phyloP scores from a whole-genome alignment of 192 early-diverging fungal species.

The Chytriomyces sp. region DNA sequence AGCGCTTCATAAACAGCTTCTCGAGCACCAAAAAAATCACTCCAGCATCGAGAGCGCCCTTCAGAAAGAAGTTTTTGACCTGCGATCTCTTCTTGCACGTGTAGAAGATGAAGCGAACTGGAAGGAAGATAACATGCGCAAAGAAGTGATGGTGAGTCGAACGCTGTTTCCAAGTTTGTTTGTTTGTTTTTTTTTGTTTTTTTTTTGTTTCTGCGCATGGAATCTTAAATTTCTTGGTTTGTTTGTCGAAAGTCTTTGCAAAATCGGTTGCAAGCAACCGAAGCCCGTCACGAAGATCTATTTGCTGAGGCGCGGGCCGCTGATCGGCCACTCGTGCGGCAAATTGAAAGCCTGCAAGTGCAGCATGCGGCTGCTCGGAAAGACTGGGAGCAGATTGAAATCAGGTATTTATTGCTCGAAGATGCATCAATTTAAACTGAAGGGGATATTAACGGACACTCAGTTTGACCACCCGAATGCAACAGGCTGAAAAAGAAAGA shows the following conservation, averaged over 20 bases:
- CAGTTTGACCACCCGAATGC: constrained; percentile 42
- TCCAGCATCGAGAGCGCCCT: constrained; percentile 30
- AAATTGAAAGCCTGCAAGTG: constrained; percentile 52
- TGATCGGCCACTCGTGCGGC: constrained; percentile 51
- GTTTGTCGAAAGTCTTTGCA: constrained; percentile 32
- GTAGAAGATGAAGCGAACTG: constrained; percentile 52
- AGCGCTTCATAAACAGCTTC: constrained; percentile 41
- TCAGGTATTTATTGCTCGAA: constrained; percentile 8
- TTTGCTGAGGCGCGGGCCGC: constrained; percentile 35
- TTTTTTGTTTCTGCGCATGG: neutral
- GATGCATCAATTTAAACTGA: neutral
- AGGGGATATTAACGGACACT: neutral
- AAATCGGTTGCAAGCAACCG: constrained; percentile 42
- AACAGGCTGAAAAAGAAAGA: constrained; percentile 39
- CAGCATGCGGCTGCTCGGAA: constrained; percentile 41
- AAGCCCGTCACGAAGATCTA: constrained; percentile 50
- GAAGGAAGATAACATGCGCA: constrained; percentile 52
- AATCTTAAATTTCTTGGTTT: neutral
- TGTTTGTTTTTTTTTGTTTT: neutral
- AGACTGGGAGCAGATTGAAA: constrained; percentile 54
- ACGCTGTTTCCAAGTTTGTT: neutral
- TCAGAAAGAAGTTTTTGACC: constrained; percentile 44
- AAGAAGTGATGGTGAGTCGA: constrained; percentile 38
- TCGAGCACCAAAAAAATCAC: constrained; percentile 23
- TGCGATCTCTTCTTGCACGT: constrained; percentile 38